These are phyloP conservation scores for Erodium texanum DNA, from an alignment of 441 rosid genomes.

Conservation along the genomic window DNA sequence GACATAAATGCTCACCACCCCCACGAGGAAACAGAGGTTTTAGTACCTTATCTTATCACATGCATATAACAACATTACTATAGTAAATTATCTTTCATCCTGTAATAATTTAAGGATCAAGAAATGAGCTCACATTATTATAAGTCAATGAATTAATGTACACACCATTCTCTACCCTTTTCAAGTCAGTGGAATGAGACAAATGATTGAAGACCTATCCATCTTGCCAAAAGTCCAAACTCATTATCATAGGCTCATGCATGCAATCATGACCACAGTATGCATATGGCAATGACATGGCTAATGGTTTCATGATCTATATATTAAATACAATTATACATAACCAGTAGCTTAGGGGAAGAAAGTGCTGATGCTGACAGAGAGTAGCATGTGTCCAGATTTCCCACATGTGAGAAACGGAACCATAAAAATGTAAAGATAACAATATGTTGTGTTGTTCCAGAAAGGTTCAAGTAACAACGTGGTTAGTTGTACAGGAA, in stretches of 20 bases:
- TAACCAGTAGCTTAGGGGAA: neutral
- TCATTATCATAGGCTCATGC: neutral
- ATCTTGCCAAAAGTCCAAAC: neutral
- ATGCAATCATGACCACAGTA: neutral
- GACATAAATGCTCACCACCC: constrained; percentile 23
- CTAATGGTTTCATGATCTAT: too few species aligned
- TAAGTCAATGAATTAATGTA: neutral
- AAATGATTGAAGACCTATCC: neutral
- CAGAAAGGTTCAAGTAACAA: constrained; percentile 6
- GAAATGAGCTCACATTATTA: too few species aligned
- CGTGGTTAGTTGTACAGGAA: neutral
- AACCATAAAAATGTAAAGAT: neutral
- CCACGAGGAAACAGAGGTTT: constrained; percentile 1
- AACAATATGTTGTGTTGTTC: neutral
- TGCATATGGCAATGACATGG: neutral
- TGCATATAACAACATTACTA: neutral
- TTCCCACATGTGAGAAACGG: neutral
- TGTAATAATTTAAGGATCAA: too few species aligned
- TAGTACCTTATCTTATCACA: neutral
- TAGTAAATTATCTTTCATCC: too few species aligned
- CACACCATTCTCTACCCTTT: neutral
- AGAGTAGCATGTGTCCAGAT: neutral
- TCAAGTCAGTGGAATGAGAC: neutral
- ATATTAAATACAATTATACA: neutral
- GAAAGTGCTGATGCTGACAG: neutral